Evolutionary conservation across 2,329 filamentous ascomycete genomes (phyloP).

Genomic region (Claviceps sp.): DNA sequence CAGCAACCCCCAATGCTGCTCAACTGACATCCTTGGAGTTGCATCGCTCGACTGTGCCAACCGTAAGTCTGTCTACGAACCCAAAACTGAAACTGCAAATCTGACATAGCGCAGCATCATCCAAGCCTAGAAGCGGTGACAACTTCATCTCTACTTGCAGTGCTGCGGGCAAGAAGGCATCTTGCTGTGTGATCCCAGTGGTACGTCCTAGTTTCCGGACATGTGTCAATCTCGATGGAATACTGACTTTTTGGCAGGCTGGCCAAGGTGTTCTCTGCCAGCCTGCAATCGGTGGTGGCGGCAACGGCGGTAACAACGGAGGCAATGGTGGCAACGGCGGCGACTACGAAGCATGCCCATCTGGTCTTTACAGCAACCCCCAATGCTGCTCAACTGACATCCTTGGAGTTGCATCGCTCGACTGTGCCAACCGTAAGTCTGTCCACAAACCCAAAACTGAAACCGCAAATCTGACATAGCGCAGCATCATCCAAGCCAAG

Average conservation of each 20-base stretch:
- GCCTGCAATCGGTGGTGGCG: neutral
- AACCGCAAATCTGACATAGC: neutral
- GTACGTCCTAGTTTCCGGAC: neutral
- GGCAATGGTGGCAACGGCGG: neutral
- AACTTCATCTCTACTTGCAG: conserved; percentile 5
- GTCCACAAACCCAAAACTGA: too few relatives aligned
- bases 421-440: conserved; percentile 21
- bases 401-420: conserved; percentile 31
- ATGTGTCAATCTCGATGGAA: rapidly evolving
- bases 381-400: conserved; percentile 36
- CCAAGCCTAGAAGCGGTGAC: neutral
- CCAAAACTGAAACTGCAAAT: neutral
- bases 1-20: conserved; percentile 30
- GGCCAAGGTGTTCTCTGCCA: conserved; percentile 1
- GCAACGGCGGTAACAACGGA: neutral
- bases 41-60: conserved; percentile 30
- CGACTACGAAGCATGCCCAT: conserved; percentile 8
- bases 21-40: conserved; percentile 32
- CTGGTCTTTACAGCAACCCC: conserved; percentile 15
- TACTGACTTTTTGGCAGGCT: neutral
- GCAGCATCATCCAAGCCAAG: neutral
- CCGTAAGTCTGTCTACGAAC: conserved; percentile 1
- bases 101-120: conserved; percentile 1
- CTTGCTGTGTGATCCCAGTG: conserved; percentile 7
- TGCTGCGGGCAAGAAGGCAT: neutral